phyloP scores from a whole-genome alignment of 208 protist genomes.

The Borovskyia barvae region DNA sequence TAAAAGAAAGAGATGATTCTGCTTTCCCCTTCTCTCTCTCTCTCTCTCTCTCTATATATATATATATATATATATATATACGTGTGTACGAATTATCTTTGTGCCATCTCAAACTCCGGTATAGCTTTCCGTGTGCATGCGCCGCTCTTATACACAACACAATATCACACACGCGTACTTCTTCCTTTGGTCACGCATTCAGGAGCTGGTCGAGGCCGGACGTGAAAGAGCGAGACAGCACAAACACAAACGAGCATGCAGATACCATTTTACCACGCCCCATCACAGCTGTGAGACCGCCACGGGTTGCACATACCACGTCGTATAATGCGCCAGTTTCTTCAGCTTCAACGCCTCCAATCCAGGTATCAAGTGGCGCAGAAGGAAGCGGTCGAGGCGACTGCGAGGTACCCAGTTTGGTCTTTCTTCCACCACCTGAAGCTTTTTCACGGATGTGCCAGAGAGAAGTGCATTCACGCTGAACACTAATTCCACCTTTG shows the following conservation, averaged over 20 bases:
- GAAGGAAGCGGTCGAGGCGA: slow-evolving; percentile 42
- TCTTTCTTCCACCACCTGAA: slow-evolving; percentile 64
- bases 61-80: too few relatives aligned
- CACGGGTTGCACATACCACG: slow-evolving; percentile 77
- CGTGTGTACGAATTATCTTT: too few relatives aligned
- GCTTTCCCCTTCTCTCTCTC: too few relatives aligned
- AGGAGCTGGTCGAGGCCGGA: too few relatives aligned
- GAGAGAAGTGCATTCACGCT: slow-evolving; percentile 59
- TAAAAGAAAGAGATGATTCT: too few relatives aligned
- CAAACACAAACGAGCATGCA: background rate
- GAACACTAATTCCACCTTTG: slow-evolving; percentile 57
- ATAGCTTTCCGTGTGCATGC: too few relatives aligned
- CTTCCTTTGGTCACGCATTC: too few relatives aligned
- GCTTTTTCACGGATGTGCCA: slow-evolving; percentile 56
- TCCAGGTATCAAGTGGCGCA: slow-evolving; percentile 36
- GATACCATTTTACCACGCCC: background rate
- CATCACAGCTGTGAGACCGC: slow-evolving; percentile 31
- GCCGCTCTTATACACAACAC: too few relatives aligned
- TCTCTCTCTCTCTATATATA: too few relatives aligned
- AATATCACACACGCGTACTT: too few relatives aligned
- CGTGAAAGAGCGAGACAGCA: too few relatives aligned
- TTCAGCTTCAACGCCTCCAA: slow-evolving; percentile 51
- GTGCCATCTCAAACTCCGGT: too few relatives aligned
- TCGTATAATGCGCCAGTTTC: slow-evolving; percentile 78
- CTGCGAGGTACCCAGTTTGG: slow-evolving; percentile 62